phyloP scores from a whole-genome alignment of 441 rosid species.

The Raphanus hybrid region DNA sequence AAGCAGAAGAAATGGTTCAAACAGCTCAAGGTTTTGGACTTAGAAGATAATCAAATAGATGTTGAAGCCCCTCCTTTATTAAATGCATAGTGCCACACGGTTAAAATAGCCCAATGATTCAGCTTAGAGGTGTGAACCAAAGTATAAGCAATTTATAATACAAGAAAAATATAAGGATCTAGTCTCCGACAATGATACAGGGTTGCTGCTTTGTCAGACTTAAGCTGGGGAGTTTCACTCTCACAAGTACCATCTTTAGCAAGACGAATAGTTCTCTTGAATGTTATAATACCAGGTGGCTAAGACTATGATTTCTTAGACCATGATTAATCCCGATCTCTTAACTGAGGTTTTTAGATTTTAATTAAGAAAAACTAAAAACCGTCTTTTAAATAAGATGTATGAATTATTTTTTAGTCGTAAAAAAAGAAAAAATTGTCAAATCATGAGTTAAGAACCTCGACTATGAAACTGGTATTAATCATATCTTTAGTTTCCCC shows the following conservation, averaged over 20 bases:
- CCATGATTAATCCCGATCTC: too few species aligned
- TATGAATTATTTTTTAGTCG: too few species aligned
- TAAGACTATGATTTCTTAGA: background rate
- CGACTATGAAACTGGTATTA: too few species aligned
- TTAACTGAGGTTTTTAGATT: too few species aligned
- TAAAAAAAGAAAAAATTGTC: too few species aligned
- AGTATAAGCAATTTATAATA: background rate
- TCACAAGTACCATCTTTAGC: background rate
- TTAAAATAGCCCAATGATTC: background rate
- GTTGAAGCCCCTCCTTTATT: slow-evolving; percentile 47
- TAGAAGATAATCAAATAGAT: slow-evolving; percentile 51
- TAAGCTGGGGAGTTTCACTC: background rate
- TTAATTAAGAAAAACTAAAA: too few species aligned
- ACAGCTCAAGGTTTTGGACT: slow-evolving; percentile 43
- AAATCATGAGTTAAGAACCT: too few species aligned
- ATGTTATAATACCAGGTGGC: background rate
- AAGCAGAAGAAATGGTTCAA: slow-evolving; percentile 64
- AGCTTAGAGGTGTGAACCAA: slow-evolving; percentile 1
- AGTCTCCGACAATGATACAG: background rate
- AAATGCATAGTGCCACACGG: slow-evolving; percentile 16
- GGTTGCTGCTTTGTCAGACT: background rate
- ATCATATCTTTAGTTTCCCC: background rate
- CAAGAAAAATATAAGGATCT: background rate
- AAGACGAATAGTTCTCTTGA: background rate
- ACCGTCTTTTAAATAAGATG: too few species aligned